phyloP scores from a whole-genome alignment of 352 stramenopile genomes.

The Globisporangium cederbergense region DNA sequence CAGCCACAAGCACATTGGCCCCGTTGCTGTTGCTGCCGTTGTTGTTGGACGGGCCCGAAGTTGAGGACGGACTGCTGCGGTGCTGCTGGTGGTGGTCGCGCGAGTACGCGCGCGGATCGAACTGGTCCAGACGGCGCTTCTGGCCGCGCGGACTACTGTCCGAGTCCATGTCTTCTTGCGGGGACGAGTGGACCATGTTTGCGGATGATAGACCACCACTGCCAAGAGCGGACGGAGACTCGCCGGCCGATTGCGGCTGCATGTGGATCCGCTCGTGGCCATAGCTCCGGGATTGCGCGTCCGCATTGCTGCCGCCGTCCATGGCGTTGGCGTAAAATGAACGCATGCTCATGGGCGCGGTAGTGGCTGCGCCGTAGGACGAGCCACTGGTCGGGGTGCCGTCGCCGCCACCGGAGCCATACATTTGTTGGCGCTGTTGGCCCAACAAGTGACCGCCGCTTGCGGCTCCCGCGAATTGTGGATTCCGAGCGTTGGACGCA shows the following conservation, averaged over 20 bases:
- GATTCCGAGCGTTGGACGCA: constrained; percentile 18
- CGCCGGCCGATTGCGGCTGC: not conserved
- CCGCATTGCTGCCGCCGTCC: constrained; percentile 17
- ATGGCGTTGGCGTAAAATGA: constrained; percentile 27
- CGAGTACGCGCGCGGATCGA: constrained; percentile 15
- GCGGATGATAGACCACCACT: not conserved
- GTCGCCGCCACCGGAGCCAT: constrained; percentile 11
- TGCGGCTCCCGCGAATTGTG: not conserved
- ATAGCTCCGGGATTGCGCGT: constrained; percentile 13
- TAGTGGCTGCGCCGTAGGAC: constrained; percentile 18
- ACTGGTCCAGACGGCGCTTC: constrained; percentile 40
- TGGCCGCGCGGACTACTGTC: constrained; percentile 24
- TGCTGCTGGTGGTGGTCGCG: not conserved
- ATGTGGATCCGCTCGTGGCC: constrained; percentile 6
- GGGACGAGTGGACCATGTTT: not conserved
- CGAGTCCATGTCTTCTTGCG: constrained; percentile 8
- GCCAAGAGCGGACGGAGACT: constrained; percentile 5
- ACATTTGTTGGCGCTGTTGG: constrained; percentile 23
- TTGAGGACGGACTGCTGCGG: constrained; percentile 13
- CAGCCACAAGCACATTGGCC: constrained; percentile 9
- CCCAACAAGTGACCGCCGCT: constrained; percentile 12
- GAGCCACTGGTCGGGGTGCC: constrained; percentile 17
- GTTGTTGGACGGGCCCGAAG: not conserved
- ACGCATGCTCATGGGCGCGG: constrained; percentile 20
- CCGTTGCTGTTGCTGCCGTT: not conserved